Percentiles rank a stretch among this genome's conserved stretches.
phyloP scores from a whole-genome alignment of 1,284 basidiomycete genomes.

The Trichosporon faecale region DNA sequence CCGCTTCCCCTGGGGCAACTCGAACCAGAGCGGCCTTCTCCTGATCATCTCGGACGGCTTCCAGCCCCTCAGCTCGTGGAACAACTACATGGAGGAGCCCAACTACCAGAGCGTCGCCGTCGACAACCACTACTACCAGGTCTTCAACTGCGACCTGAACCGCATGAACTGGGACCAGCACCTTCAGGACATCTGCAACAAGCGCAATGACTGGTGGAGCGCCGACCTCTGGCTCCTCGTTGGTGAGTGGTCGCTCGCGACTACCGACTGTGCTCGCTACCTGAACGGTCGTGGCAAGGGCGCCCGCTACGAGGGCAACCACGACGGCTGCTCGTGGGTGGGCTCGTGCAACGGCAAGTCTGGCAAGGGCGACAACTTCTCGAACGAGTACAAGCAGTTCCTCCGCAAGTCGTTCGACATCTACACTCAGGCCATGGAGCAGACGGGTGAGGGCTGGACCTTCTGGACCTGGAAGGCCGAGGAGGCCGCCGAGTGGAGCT shows the following conservation, averaged over 20 bases:
- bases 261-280: constrained; percentile 81
- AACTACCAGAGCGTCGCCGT: constrained; percentile 65
- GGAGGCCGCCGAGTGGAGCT: constrained; percentile 61
- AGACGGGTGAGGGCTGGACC: constrained; percentile 51
- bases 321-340: constrained; percentile 62
- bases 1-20: constrained; percentile 61
- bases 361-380: constrained; percentile 69
- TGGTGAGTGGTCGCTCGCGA: constrained; percentile 72
- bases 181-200: constrained; percentile 61
- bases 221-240: constrained; percentile 69
- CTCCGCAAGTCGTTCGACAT: constrained; percentile 80
- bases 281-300: constrained; percentile 68
- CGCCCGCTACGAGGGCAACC: constrained; percentile 76
- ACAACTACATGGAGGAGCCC: constrained; percentile 62
- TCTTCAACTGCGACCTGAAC: constrained; percentile 65
- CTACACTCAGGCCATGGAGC: constrained; percentile 57
- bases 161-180: constrained; percentile 62
- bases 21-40: constrained; percentile 35
- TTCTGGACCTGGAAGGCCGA: constrained; percentile 56
- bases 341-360: constrained; percentile 72
- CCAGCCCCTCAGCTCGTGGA: constrained; percentile 71
- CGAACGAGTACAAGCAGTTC: constrained; percentile 71
- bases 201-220: constrained; percentile 55
- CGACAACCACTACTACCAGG: constrained; percentile 80
- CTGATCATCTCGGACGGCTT: constrained; percentile 82